phyloP scores from a whole-genome alignment of 2,329 filamentous ascomycete species.

The Parascedosporium putredinis region DNA sequence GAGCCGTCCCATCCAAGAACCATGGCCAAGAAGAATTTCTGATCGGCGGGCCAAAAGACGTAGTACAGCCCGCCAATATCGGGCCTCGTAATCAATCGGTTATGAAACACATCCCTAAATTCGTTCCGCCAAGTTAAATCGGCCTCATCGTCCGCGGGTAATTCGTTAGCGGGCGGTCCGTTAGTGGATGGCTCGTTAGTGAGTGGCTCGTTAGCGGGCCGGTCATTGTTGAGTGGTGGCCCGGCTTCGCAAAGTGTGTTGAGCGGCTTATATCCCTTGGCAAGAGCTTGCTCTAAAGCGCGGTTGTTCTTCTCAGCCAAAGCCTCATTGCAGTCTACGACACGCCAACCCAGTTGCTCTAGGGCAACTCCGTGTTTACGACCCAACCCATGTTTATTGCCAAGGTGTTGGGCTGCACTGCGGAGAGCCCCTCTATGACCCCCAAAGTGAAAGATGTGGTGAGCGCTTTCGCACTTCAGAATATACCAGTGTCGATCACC shows the following conservation, averaged over 20 bases:
- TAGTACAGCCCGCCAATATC: constrained; percentile 12
- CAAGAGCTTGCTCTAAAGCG: constrained; percentile 8
- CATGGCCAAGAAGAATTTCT: constrained; percentile 12
- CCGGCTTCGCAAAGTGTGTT: constrained; percentile 9
- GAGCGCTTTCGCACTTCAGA: constrained; percentile 13
- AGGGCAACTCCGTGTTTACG: constrained; percentile 10
- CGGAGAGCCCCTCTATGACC: constrained; percentile 7
- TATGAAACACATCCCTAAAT: background rate
- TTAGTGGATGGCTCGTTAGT: too few species aligned
- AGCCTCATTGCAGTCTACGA: constrained; percentile 12
- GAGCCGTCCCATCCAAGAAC: constrained; percentile 13
- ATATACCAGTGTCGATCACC: constrained; percentile 12
- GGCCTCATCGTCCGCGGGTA: too few species aligned
- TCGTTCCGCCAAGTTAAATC: background rate
- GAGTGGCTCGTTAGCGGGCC: too few species aligned
- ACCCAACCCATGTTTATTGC: constrained; percentile 10
- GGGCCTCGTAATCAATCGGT: constrained; percentile 10
- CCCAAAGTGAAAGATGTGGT: constrained; percentile 14
- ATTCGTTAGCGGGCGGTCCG: too few species aligned
- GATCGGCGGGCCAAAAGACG: constrained; percentile 10
- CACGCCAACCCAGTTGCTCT: constrained; percentile 11
- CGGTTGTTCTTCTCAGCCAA: constrained; percentile 12
- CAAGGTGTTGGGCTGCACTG: constrained; percentile 13
- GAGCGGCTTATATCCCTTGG: constrained; percentile 11
- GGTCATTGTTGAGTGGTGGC: too few species aligned